A percentile compares a stretch with the other conserved stretches of the same genome.
Conservation (phyloP, 192 early-diverging fungal genomes). For the Gonapodya prolifera region DNA sequence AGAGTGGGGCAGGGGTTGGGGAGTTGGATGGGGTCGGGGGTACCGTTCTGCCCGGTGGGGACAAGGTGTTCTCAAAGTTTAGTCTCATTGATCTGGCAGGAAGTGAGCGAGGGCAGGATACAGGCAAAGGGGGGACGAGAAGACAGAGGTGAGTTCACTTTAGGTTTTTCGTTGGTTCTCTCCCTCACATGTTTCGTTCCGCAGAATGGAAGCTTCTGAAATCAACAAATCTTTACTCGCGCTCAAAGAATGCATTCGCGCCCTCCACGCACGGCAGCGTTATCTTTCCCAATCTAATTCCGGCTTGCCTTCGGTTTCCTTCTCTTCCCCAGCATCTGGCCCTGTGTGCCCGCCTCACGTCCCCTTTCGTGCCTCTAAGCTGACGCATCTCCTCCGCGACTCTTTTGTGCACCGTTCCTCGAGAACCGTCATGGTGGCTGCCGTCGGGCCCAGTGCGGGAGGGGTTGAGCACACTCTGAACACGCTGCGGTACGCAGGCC, state of each 20-base stretch:
- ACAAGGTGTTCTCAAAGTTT: background rate
- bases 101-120: constrained; percentile 25
- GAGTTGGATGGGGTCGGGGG: background rate
- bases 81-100: constrained; percentile 36
- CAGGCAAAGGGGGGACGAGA: constrained; percentile 24
- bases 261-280: background rate
- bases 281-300: background rate
- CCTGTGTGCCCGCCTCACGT: constrained; percentile 20
- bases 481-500: constrained; percentile 24
- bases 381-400: constrained; percentile 34
- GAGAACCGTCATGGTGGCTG: constrained; percentile 29
- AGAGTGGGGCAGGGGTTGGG: background rate
- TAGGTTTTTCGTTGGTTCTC: background rate
- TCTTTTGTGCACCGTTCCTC: constrained; percentile 21
- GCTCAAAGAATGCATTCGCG: constrained; percentile 39
- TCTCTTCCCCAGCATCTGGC: background rate
- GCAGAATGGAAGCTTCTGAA: background rate
- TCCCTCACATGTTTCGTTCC: background rate
- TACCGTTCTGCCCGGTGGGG: background rate
- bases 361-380: constrained; percentile 31
- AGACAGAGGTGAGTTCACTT: constrained; percentile 15
- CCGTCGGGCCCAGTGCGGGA: constrained; percentile 10
- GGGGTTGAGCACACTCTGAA: constrained; percentile 26
- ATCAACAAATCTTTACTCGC: constrained; percentile 34
- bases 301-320: constrained; percentile 10